Base-by-base conservation (phyloP, 371 early-diverging fungal species). In the Mucor lusitanicus region DNA sequence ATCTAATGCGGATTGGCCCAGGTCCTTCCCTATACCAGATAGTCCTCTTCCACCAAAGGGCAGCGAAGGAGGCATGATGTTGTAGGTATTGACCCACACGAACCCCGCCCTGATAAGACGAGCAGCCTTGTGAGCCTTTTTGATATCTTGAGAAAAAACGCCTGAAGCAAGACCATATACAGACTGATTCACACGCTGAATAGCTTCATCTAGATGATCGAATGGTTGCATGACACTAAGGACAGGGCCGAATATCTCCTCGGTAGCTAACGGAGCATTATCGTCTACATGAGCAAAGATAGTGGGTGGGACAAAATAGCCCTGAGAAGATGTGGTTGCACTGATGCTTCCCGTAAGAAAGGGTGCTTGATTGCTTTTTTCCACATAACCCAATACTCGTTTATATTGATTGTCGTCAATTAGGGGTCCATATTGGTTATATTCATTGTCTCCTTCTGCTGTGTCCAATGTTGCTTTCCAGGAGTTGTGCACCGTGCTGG, bases 1-100 rank as follows among this genome's bases (percentile, higher is more conserved):
- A 61, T 85, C 74, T 63, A 93, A 61, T 3, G 90, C 86, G 64
- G 87, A 84, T 54, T 81, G 77, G 13, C 93, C 93, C 1, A 91
- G 80, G 64, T 93, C 93, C 37, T 90, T 88, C 28, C 93, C 93
- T 63, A 91, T 78, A 3, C 97, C 97, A 1, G 90, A 89, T 74
- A 90, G 75, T 73, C 92, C 94, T 71, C 83, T 86, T 0, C 97
- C 97, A 33, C 97, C 97, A 83, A 94, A 95, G 0, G 96, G 94
- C 74, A 91, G 70, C 39, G 82, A 84, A 50, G 79, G 77, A 39
- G 84, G 85, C 72, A 88, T 76, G 21, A 80, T 54, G 64, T 91
- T 91, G 59, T 87, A 87, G 17, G 76, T 82, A 64, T 86, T 87
- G 63, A 79, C 58, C 84, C 84, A 83, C 1, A 81, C 77, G 28